A percentile compares a stretch with the other conserved stretches of the same genome.
These are phyloP conservation scores for Vigna reflexopilosa DNA, from an alignment of 306 rosid species.

Conservation along the genomic window DNA sequence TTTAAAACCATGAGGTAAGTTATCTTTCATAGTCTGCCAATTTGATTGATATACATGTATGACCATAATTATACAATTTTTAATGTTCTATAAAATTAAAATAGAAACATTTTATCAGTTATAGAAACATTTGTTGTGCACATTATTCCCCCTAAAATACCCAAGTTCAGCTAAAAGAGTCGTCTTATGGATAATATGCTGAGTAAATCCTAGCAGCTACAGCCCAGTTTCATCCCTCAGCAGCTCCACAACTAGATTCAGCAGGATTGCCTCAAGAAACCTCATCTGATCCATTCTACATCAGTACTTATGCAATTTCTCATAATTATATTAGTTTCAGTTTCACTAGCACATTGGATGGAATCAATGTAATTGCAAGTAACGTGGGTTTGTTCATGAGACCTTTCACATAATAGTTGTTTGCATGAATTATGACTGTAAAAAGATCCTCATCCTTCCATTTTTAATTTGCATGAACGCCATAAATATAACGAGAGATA, in stretches of 20 bases:
- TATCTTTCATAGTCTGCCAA: conserved; percentile 3
- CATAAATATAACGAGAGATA: too few species aligned
- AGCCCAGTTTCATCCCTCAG: background rate
- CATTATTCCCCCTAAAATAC: background rate
- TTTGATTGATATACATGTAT: background rate
- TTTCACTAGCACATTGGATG: too few species aligned
- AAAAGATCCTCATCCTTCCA: too few species aligned
- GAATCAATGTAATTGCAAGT: too few species aligned
- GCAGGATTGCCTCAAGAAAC: background rate
- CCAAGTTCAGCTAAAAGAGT: conserved; percentile 3
- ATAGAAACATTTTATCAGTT: background rate
- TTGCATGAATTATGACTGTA: too few species aligned
- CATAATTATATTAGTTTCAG: too few species aligned
- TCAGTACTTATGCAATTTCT: too few species aligned
- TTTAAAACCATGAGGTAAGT: background rate
- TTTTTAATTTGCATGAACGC: too few species aligned
- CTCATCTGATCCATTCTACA: background rate
- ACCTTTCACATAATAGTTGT: too few species aligned
- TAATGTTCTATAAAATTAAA: background rate
- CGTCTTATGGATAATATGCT: background rate
- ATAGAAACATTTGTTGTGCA: background rate
- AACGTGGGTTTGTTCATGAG: too few species aligned
- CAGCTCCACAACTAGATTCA: background rate
- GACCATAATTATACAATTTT: background rate
- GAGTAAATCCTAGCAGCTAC: background rate